Percentiles rank a stretch among this genome's conserved stretches.
Conservation (phyloP, 352 stramenopile species). For the Phytophthora hybrid region DNA sequence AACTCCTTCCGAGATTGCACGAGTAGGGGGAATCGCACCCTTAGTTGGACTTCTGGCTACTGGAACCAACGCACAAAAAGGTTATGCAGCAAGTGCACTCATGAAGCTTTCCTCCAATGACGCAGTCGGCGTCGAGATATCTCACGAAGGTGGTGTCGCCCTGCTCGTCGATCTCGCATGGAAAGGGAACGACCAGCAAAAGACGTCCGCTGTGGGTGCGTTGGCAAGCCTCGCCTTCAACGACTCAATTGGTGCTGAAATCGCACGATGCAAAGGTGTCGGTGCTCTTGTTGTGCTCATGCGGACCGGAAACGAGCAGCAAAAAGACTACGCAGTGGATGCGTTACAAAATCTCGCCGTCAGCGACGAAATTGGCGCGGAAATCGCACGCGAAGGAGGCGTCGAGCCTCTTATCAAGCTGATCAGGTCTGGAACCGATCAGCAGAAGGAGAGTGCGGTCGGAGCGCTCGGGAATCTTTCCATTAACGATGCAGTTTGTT, state of each 20-base stretch:
- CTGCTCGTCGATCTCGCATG: neutral
- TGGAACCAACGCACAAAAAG: constrained; percentile 6
- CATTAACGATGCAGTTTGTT: neutral
- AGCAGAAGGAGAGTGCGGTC: constrained; percentile 7
- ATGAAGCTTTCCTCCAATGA: constrained; percentile 1
- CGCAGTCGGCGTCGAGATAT: neutral
- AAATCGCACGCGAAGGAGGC: neutral
- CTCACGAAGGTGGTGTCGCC: constrained; percentile 1
- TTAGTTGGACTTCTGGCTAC: neutral
- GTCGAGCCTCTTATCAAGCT: constrained; percentile 3
- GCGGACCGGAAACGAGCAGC: constrained; percentile 1
- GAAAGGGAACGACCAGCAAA: constrained; percentile 1
- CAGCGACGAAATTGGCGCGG: neutral
- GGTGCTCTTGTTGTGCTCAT: neutral
- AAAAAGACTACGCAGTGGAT: neutral
- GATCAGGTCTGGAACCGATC: constrained; percentile 2
- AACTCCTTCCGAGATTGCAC: neutral
- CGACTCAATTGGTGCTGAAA: neutral
- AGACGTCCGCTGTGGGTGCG: neutral
- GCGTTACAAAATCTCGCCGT: constrained; percentile 4
- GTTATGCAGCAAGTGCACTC: neutral
- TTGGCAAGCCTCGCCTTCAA: neutral
- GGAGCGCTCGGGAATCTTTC: neutral
- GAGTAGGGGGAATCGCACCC: neutral
- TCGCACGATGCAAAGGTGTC: neutral